Base-by-base conservation (phyloP, 345 rosid species). In the Acer campestre region DNA sequence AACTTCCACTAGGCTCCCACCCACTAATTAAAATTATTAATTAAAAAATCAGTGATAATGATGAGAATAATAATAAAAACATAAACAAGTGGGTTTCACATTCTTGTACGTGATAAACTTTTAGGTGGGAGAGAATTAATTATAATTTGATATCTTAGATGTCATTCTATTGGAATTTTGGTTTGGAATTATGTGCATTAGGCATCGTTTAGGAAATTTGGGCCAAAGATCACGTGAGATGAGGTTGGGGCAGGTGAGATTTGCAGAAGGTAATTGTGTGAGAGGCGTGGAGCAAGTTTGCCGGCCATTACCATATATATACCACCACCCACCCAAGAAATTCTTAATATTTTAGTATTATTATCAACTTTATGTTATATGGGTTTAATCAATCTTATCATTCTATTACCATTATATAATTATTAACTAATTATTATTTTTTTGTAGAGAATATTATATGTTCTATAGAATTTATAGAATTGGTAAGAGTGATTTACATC, bases 111-210 rank as follows among this genome's bases (percentile, higher is more conserved):
- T 14, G 55, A 10, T 59, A 27, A 80, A 73, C 78, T 78, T 85
- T 80, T 80, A 73, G 89, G 90, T 78, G 81, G 80, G 82, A 78
- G 71, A 23, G 2, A 70, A 13, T 38, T 2, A 11, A 5, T 67
- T n/a, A 62, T 79, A 71, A 56, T 70, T 64, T 68, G 71, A 78
- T 78, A 79, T 71, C 80, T 73, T 79, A 81, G 90, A 71, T 89
- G 92, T 82, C 92, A 77, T 90, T 89, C 88, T 63, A 29, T 78
- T 86, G 90, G 90, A 82, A 77, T 82, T 75, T 85, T 76, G 83
- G 82, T 79, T 83, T 91, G 92, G 92, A 86, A 58, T 76, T 71
- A 74, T 84, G 88, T 79, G 90, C 86, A 81, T 81, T 87, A 69
- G 85, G 80, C 82, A 55, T 74, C 73, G 51, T 17, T 29, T 22